phyloP scores from a whole-genome alignment of 768 basidiomycete genomes.

The Leccinum rimulosum region DNA sequence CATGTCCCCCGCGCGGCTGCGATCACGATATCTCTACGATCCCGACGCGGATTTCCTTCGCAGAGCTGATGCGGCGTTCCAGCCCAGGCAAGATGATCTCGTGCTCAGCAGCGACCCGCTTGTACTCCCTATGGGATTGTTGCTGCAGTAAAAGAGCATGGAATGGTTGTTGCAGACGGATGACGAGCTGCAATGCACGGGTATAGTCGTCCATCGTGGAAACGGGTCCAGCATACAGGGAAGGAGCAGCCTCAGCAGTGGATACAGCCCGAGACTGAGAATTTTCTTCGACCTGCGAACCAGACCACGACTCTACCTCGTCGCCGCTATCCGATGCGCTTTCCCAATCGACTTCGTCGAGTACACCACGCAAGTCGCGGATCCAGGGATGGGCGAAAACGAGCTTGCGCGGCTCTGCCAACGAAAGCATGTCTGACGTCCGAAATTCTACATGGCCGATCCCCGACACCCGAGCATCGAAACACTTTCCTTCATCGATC shows the following conservation, averaged over 20 bases:
- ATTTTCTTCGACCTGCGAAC: neutral
- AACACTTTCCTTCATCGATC: too few species aligned
- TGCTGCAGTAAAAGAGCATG: constrained; percentile 1
- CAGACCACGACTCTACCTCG: neutral
- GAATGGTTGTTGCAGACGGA: constrained; percentile 11
- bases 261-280: neutral
- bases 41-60: neutral
- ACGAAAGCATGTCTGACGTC: too few species aligned
- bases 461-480: too few species aligned
- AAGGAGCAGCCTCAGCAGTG: neutral
- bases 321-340: neutral
- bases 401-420: too few species aligned
- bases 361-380: too few species aligned
- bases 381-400: too few species aligned
- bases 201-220: neutral
- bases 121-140: neutral
- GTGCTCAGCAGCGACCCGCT: neutral
- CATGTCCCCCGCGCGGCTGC: too few species aligned
- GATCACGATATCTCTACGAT: neutral
- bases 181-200: constrained; percentile 5
- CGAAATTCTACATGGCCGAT: too few species aligned
- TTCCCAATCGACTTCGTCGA: neutral
- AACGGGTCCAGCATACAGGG: neutral
- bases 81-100: neutral
- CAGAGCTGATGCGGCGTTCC: neutral